Evolutionary conservation across 345 rosid species (phyloP), one percentile per base, ranked within the genome.

Genomic region (Acer campestre): DNA sequence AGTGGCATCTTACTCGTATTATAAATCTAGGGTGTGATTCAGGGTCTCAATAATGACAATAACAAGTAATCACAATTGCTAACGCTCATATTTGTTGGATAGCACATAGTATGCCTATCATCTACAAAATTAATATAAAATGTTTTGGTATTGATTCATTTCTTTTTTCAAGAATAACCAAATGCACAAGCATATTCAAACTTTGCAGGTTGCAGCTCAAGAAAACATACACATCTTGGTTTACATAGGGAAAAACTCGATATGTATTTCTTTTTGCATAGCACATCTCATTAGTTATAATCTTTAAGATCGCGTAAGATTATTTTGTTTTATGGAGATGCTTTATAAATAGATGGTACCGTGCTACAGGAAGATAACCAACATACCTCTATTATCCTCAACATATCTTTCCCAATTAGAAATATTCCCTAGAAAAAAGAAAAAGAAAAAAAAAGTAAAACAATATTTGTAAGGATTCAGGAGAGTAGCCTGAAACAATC

Each of bases 381-480:
- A 61, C 83, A 61, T 77, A 92, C 98, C 94, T 93, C 84, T 66
- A 87, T 80, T 13, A 92, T 89, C 83, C 97, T 88, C 79, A 87
- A 70, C 63, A 88, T 14, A 79, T 92, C 98, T 64, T 87, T 92
- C 69, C 98, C 93, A 8, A 95, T 81, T 69, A 93, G 81, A 73
- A 93, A 92, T 75, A 93, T 79, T 29, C 96, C 98, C 95, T 92
- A 77, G 0, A 29, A 75, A 42, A 66, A 79, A 38, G 71, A 67
- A 55, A 71, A 48, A 72, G 48, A 18, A 29, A 29, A 29, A 4
- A 35, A 35, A 4, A 4, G 38, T 35, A 35, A 35, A 35, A 35
- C 38, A 35, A 35, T 35, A 35, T 4, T 27, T 10, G 10, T 63
- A 56, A 35, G 55, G 7, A 48, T 67, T 31, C 40, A 25, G 27